Conservation (phyloP, 305 asterid genomes). For the Solanum chacoense region DNA sequence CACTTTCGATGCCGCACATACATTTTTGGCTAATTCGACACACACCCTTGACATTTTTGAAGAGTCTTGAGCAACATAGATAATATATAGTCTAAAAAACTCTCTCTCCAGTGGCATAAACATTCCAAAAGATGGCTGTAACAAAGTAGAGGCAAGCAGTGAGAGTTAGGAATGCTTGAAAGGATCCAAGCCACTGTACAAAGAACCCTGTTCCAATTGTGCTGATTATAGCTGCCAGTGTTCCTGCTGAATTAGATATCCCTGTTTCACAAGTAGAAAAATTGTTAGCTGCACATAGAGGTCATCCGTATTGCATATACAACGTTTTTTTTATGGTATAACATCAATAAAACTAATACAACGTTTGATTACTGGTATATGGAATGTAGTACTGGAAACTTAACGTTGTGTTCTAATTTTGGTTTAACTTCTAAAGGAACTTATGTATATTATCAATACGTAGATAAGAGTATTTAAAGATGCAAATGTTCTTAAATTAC, state of each 20-base stretch:
- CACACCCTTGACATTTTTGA: not conserved
- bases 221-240: slow-evolving; percentile 83
- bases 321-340: not conserved
- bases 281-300: not conserved
- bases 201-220: slow-evolving; percentile 86
- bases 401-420: not conserved
- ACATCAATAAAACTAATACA: not conserved
- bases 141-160: slow-evolving; percentile 80
- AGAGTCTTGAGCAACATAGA: not conserved
- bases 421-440: not conserved
- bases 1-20: not conserved
- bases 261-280: slow-evolving; percentile 28
- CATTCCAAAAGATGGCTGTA: slow-evolving; percentile 70
- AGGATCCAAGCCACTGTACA: slow-evolving; percentile 91
- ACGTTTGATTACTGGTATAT: not conserved
- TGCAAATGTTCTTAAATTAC: not conserved
- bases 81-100: slow-evolving; percentile 38
- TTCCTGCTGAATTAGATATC: slow-evolving; percentile 89
- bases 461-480: not conserved
- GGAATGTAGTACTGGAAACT: not conserved
- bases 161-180: slow-evolving; percentile 75
- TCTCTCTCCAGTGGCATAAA: slow-evolving; percentile 82
- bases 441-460: not conserved
- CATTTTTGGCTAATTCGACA: not conserved
- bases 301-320: not conserved